Percentiles rank a stretch among this genome's conserved stretches.
Evolutionary conservation across 2,329 filamentous ascomycete species (phyloP).

Genomic region (Verticillium isaacii): DNA sequence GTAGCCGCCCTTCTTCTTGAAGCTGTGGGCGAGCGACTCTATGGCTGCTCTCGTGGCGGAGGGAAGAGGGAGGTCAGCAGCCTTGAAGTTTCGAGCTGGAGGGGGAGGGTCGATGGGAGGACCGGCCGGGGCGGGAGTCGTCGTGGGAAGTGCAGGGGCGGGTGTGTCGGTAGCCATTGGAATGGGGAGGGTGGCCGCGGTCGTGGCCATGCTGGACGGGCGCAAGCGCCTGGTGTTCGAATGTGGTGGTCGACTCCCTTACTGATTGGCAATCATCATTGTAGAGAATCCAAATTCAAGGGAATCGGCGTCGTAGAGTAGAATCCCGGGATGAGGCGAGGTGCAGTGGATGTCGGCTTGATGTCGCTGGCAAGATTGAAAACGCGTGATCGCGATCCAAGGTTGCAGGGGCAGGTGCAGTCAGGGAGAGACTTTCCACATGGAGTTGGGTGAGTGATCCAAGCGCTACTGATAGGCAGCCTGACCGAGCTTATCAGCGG

Average conservation of each 20-base stretch:
- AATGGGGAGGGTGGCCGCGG: not conserved
- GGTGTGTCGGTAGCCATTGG: not conserved
- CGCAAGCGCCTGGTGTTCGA: not conserved
- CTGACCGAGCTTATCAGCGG: not conserved
- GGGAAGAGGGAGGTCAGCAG: conserved; percentile 69
- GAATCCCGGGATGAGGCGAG: not conserved
- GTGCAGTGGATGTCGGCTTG: not conserved
- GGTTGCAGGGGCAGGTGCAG: not conserved
- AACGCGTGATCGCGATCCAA: not conserved
- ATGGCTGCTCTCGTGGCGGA: conserved; percentile 70
- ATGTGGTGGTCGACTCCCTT: not conserved
- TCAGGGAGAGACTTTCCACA: not conserved
- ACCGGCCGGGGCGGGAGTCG: not conserved
- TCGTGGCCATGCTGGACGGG: not conserved
- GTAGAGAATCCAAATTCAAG: not conserved
- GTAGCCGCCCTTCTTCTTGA: conserved; percentile 84
- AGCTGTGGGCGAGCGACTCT: conserved; percentile 70
- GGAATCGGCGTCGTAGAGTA: not conserved
- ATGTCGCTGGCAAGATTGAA: not conserved
- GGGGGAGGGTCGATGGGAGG: not conserved
- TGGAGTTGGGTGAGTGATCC: not conserved
- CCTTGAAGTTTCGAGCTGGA: conserved; percentile 53
- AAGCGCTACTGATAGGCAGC: not conserved
- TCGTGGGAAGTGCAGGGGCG: not conserved
- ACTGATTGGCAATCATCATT: not conserved